Percentiles rank a stretch among this genome's conserved stretches.
These are phyloP conservation scores for Zhuliangozyma parablackwelliae DNA, from an alignment of 1,139 yeast genomes.

Conservation along the genomic window DNA sequence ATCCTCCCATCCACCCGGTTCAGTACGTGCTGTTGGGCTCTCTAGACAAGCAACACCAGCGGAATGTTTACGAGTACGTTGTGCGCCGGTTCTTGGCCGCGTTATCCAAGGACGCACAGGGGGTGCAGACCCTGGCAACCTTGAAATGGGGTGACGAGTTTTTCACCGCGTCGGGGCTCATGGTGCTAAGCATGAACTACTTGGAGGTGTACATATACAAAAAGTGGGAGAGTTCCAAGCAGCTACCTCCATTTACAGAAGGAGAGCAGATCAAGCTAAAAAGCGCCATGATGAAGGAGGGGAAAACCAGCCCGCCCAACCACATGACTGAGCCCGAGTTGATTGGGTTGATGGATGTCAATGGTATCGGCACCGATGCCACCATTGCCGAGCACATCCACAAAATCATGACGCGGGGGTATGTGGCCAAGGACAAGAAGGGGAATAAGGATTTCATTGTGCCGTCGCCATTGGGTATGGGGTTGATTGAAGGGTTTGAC, in stretches of 20 bases:
- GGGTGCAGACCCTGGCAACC: conserved; percentile 58
- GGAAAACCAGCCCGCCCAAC: conserved; percentile 75
- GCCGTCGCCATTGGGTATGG: conserved; percentile 84
- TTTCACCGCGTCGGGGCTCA: conserved; percentile 67
- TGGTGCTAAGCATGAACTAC: conserved; percentile 69
- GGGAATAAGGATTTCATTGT: conserved; percentile 42
- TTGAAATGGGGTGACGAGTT: conserved; percentile 75
- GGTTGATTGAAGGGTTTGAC: conserved; percentile 85
- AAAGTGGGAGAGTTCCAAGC: conserved; percentile 68
- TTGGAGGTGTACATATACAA: conserved; percentile 76
- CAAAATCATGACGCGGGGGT: conserved; percentile 64
- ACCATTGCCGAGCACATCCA: conserved; percentile 98
- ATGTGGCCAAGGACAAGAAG: conserved; percentile 49
- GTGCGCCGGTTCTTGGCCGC: conserved; percentile 87
- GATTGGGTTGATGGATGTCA: conserved; percentile 90
- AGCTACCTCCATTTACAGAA: conserved; percentile 59
- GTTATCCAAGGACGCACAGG: conserved; percentile 87
- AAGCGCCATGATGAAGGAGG: conserved; percentile 60
- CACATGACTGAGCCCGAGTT: conserved; percentile 90
- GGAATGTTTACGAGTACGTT: conserved; percentile 80
- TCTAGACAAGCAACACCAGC: conserved; percentile 45
- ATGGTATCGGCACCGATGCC: conserved; percentile 98
- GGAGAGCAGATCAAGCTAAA: conserved; percentile 54
- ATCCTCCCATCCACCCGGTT: conserved; percentile 97
- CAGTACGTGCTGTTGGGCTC: conserved; percentile 34